Base-by-base conservation (phyloP, 257 asterid genomes). In the Solanum chaucha region DNA sequence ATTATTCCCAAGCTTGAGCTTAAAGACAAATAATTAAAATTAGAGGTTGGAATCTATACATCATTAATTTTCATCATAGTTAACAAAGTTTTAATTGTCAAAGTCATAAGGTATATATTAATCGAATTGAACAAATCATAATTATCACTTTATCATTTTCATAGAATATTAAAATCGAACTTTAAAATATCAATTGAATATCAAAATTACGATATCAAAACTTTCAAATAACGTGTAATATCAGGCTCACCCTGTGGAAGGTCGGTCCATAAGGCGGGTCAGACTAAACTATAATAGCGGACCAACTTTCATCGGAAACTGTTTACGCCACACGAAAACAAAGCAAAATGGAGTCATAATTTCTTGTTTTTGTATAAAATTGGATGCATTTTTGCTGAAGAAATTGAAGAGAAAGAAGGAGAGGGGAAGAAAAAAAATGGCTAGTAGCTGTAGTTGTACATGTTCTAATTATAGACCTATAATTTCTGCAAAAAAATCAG, bases 381-480 rank as follows among this genome's bases (percentile, higher is more conserved):
- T 5, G 86, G 70, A 59, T 59, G 13, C 73, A 61, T 26, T 40
- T 26, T 8, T 78, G 2, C 20, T n/a, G 15, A 36, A 65, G 65
- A 84, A 84, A 38, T 38, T 22, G 15, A 84, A 84, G 61, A 22
- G 6, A 14, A 71, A 30, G 32, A 30, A 30, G 32, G 32, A 30
- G 32, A 30, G 32, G 32, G 32, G 32, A 30, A 30, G 32, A 30
- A 30, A 30, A 35, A 80, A 85, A 24, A 81, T 81, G 85, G 5
- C 28, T 14, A 38, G 67, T 40, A 36, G 65, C 3, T 17, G 81
- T 65, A 85, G 22, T 71, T 64, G 44, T 46, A 26, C 80, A 28
- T 61, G 87, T 65, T 87, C 71, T 65, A 13, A 77, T 65, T 87
- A 77, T n/a, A 80, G 72, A 64, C 88, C 88, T 38, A 26, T 87